These are phyloP conservation scores for Tulasnella calospora DNA, from an alignment of 768 basidiomycete genomes.

Conservation along the genomic window DNA sequence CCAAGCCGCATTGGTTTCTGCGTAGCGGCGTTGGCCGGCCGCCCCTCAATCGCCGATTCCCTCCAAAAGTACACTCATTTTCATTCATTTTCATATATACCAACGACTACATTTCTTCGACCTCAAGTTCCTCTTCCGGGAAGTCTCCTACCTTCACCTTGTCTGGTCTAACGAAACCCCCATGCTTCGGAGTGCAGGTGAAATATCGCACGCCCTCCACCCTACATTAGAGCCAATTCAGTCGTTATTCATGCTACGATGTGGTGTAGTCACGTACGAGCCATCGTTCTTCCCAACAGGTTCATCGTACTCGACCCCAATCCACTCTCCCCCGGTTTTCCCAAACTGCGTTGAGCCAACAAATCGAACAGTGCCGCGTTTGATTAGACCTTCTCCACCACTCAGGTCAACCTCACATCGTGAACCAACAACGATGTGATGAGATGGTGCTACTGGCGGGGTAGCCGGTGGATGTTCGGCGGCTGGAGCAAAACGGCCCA, in stretches of 20 bases:
- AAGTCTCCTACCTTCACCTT: slow-evolving; percentile 79
- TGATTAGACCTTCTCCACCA: slow-evolving; percentile 58
- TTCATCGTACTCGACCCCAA: slow-evolving; percentile 93
- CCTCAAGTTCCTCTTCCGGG: slow-evolving; percentile 35
- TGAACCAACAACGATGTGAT: slow-evolving; percentile 59
- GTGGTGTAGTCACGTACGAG: slow-evolving; percentile 52
- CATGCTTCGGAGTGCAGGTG: slow-evolving; percentile 66
- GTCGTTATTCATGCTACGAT: not conserved
- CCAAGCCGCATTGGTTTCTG: not conserved
- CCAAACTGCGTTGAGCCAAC: slow-evolving; percentile 77
- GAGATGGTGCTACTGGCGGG: slow-evolving; percentile 32
- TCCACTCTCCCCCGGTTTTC: slow-evolving; percentile 61
- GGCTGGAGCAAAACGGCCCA: slow-evolving; percentile 72
- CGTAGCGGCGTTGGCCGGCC: not conserved
- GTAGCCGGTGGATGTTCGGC: slow-evolving; percentile 36
- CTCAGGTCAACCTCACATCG: slow-evolving; percentile 63
- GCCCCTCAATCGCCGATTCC: not conserved
- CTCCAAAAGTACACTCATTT: not conserved
- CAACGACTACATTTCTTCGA: slow-evolving; percentile 24
- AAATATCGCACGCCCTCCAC: slow-evolving; percentile 87
- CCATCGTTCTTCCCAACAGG: slow-evolving; percentile 95
- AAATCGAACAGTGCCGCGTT: slow-evolving; percentile 81
- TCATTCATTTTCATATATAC: not conserved
- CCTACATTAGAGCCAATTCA: slow-evolving; percentile 39
- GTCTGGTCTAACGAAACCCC: slow-evolving; percentile 82